These are phyloP conservation scores for Petunia hybrid DNA, from an alignment of 305 asterid genomes.

Conservation along the genomic window DNA sequence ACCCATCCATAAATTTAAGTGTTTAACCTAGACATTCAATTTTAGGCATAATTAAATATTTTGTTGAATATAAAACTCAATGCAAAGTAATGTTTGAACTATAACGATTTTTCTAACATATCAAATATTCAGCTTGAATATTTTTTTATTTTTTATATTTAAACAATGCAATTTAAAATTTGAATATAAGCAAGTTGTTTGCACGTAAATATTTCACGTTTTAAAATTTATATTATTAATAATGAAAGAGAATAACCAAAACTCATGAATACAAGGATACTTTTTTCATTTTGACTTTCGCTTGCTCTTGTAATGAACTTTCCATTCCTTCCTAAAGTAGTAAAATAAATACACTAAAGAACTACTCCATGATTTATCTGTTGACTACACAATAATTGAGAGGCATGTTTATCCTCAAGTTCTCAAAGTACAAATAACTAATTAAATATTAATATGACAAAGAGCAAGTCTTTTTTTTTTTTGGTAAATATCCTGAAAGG, in stretches of 20 bases:
- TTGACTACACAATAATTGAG: neutral
- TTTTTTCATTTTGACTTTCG: neutral
- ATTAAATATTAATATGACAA: no score
- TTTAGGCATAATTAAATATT: no score
- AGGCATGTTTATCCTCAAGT: neutral
- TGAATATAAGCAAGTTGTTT: no score
- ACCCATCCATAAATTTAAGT: no score
- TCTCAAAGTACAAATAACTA: neutral
- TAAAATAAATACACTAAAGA: neutral
- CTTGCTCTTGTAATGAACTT: neutral
- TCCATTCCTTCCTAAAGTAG: neutral
- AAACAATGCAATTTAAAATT: no score
- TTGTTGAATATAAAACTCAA: no score
- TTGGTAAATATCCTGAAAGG: neutral
- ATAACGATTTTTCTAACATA: no score
- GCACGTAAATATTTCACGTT: no score
- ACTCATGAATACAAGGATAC: neutral
- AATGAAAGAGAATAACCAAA: conserved; percentile 9
- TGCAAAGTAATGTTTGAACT: no score
- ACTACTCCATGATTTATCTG: neutral
- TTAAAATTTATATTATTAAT: neutral
- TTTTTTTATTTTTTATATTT: no score
- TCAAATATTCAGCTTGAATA: no score
- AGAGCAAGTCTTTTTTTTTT: neutral
- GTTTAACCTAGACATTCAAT: no score